These are phyloP conservation scores for Raffaelea deltoideospora DNA, from an alignment of 2,329 filamentous ascomycete genomes.

Conservation along the genomic window DNA sequence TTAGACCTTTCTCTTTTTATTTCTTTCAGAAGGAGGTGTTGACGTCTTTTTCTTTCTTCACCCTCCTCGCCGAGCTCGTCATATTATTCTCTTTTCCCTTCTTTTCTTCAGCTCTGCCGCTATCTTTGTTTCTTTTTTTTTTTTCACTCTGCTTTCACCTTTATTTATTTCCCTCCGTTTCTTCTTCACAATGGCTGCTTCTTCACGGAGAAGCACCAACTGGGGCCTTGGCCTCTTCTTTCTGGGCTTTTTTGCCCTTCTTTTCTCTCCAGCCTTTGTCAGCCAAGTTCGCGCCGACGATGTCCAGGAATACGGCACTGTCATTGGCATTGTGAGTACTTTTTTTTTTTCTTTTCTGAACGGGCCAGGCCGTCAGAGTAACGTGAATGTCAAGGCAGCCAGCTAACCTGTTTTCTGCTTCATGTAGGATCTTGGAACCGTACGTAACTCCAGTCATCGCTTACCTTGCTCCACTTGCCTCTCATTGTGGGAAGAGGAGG, in stretches of 20 bases:
- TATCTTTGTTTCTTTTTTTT: no score
- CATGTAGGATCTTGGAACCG: conserved; percentile 54
- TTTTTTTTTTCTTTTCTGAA: conserved; percentile 3
- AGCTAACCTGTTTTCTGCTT: conserved; percentile 20
- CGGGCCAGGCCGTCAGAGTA: no score
- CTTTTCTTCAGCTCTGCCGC: no score
- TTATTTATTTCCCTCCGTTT: conserved; percentile 2
- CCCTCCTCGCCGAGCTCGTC: no score
- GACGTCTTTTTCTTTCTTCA: no score
- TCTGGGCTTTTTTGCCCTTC: conserved; percentile 78
- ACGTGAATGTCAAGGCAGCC: neutral
- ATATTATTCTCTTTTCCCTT: no score
- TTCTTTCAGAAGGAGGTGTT: no score
- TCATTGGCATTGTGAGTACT: conserved; percentile 66
- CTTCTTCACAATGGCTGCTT: conserved; percentile 8
- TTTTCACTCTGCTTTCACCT: conserved; percentile 5
- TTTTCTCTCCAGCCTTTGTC: conserved; percentile 78
- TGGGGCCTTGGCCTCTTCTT: conserved; percentile 61
- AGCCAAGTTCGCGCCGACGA: conserved; percentile 61
- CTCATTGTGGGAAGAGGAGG: no score
- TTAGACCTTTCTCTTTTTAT: neutral
- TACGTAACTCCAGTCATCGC: no score
- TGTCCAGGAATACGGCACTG: conserved; percentile 66
- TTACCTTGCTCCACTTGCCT: no score
- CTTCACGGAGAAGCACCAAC: conserved; percentile 8